Percentiles rank a stretch among this genome's conserved stretches.
phyloP scores from a whole-genome alignment of 2,329 filamentous ascomycete genomes.

The Trichoderma arundinaceum region DNA sequence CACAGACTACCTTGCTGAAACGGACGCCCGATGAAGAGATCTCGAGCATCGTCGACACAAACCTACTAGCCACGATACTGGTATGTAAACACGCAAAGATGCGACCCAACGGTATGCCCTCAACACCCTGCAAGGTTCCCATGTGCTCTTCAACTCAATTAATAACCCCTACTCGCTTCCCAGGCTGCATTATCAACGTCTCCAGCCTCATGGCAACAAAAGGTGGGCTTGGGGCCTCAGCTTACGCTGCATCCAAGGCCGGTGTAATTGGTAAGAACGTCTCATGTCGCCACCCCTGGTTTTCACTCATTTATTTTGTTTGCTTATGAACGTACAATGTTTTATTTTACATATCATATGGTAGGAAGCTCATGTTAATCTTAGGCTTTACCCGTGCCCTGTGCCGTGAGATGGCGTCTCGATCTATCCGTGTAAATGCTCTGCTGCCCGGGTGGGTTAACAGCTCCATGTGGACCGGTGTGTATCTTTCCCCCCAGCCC shows the following conservation, averaged over 20 bases:
- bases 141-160: neutral
- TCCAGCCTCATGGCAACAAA: conserved; percentile 75
- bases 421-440: conserved; percentile 75
- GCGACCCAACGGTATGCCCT: conserved; percentile 41
- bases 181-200: conserved; percentile 79
- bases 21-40: conserved; percentile 58
- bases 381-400: conserved; percentile 72
- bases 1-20: conserved; percentile 68
- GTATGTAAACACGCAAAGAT: conserved; percentile 59
- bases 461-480: conserved; percentile 79
- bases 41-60: conserved; percentile 67
- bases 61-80: conserved; percentile 69
- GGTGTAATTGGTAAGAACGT: conserved; percentile 68
- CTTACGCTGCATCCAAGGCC: conserved; percentile 81
- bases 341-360: conserved; percentile 31
- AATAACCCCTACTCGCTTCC: too few relatives aligned
- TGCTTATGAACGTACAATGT: conserved; percentile 30
- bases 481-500: conserved; percentile 39
- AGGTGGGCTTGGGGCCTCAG: conserved; percentile 71
- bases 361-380: conserved; percentile 29
- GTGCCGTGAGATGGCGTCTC: conserved; percentile 64
- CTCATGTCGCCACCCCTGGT: conserved; percentile 30
- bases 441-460: conserved; percentile 83
- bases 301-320: conserved; percentile 30
- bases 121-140: neutral